phyloP scores from a whole-genome alignment of 345 rosid species.

The Populus pruinosa region DNA sequence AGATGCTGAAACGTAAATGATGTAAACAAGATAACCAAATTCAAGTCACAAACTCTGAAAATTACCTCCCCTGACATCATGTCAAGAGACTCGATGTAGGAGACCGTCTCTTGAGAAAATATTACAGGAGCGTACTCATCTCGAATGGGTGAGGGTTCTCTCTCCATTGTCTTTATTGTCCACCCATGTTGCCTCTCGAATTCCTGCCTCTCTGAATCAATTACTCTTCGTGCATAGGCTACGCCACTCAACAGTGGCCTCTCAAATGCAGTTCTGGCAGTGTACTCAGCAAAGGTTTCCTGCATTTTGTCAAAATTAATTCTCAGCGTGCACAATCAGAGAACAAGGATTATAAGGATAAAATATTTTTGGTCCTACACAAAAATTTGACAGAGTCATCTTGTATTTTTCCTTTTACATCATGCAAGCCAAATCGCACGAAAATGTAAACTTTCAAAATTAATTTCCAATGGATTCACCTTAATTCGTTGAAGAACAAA shows the following conservation, averaged over 20 bases:
- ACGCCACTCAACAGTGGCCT: conserved; percentile 94
- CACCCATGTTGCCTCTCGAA: conserved; percentile 83
- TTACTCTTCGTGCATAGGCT: conserved; percentile 82
- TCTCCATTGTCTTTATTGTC: conserved; percentile 90
- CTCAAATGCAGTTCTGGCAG: conserved; percentile 93
- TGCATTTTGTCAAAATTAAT: conserved; percentile 30
- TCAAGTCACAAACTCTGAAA: not conserved
- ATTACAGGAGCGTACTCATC: conserved; percentile 98
- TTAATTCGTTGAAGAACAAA: not conserved
- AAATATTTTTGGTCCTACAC: not conserved
- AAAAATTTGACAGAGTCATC: conserved; percentile 2
- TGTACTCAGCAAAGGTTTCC: conserved; percentile 96
- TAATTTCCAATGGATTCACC: not conserved
- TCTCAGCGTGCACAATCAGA: not conserved
- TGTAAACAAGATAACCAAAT: not conserved
- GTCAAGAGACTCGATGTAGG: conserved; percentile 86
- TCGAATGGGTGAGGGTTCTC: conserved; percentile 74
- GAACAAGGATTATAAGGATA: not conserved
- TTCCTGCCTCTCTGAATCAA: conserved; percentile 57
- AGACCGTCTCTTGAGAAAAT: conserved; percentile 86
- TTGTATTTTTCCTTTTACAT: not conserved
- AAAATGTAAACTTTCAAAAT: not conserved
- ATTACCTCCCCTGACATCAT: conserved; percentile 99
- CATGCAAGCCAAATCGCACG: not conserved
- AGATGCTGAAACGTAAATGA: not conserved